Conservation (phyloP, 2,329 filamentous ascomycete genomes). For the Diatrype stigma region DNA sequence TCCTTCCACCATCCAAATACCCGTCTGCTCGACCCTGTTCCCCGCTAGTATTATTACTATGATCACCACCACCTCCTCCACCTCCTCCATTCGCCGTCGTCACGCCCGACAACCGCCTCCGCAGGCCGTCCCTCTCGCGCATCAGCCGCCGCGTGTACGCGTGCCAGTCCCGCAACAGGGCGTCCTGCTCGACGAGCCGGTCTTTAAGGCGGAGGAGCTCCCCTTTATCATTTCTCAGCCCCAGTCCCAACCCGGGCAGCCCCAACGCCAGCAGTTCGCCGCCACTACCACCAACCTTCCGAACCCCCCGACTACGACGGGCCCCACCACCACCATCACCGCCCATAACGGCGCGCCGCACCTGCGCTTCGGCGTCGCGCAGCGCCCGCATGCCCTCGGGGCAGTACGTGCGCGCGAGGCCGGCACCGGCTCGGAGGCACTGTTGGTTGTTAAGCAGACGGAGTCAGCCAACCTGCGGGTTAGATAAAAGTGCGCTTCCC, state of each 20-base stretch:
- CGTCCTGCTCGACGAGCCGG: conserved; percentile 15
- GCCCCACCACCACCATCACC: not conserved
- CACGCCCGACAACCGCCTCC: conserved; percentile 5
- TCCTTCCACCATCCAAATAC: no score
- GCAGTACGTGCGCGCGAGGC: conserved; percentile 7
- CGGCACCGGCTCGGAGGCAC: conserved; percentile 2
- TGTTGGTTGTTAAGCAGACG: no score
- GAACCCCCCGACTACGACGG: not conserved
- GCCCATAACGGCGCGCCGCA: conserved; percentile 1
- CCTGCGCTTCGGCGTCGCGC: conserved; percentile 8
- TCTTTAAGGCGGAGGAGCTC: conserved; percentile 12
- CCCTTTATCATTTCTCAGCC: not conserved
- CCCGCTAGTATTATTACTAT: no score
- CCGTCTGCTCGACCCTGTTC: no score
- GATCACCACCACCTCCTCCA: not conserved
- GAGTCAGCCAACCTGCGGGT: no score
- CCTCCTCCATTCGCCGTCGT: not conserved
- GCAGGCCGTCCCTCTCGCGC: conserved; percentile 9
- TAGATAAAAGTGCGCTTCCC: no score
- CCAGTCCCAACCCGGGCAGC: conserved; percentile 8
- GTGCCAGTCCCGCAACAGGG: conserved; percentile 9
- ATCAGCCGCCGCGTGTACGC: conserved; percentile 10
- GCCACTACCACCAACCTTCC: not conserved
- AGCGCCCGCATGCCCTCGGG: conserved; percentile 6
- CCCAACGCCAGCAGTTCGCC: no score